phyloP scores from a whole-genome alignment of 768 basidiomycete genomes.

The Hydnomerulius pinastri region DNA sequence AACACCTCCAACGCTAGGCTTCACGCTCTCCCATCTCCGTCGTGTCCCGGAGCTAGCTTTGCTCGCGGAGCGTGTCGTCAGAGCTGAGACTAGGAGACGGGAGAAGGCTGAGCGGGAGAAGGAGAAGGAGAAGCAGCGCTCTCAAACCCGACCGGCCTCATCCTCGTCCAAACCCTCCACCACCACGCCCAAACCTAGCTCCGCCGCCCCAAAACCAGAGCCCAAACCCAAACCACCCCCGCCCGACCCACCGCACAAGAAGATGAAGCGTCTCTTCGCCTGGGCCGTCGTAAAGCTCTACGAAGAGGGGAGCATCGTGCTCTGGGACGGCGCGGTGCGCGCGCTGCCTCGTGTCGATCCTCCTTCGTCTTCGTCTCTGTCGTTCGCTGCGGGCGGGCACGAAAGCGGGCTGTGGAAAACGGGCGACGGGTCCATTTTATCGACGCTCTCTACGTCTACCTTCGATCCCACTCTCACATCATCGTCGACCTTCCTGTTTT shows the following conservation, averaged over 20 bases:
- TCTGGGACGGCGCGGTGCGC: constrained; percentile 68
- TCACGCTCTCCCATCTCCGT: constrained; percentile 73
- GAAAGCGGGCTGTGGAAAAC: constrained; percentile 53
- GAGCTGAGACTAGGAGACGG: constrained; percentile 59
- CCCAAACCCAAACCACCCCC: neutral
- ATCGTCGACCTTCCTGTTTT: constrained; percentile 29
- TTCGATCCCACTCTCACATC: constrained; percentile 12
- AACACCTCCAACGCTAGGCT: constrained; percentile 41
- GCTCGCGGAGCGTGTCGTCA: constrained; percentile 65
- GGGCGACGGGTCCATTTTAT: constrained; percentile 24
- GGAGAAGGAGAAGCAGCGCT: constrained; percentile 34
- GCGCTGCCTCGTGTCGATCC: constrained; percentile 27
- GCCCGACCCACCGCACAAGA: constrained; percentile 33
- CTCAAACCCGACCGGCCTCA: too few relatives aligned
- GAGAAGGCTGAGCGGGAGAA: constrained; percentile 49
- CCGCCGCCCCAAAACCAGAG: neutral
- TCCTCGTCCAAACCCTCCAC: neutral
- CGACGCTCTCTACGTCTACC: too few relatives aligned
- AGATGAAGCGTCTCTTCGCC: constrained; percentile 69
- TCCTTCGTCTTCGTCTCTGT: neutral
- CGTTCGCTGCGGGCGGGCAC: constrained; percentile 12
- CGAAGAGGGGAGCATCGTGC: constrained; percentile 71
- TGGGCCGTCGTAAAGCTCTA: constrained; percentile 65
- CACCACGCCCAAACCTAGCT: neutral
- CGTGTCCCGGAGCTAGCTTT: constrained; percentile 73